Base-by-base conservation (phyloP, 352 stramenopile genomes). In the Phytophthora colocasiae region DNA sequence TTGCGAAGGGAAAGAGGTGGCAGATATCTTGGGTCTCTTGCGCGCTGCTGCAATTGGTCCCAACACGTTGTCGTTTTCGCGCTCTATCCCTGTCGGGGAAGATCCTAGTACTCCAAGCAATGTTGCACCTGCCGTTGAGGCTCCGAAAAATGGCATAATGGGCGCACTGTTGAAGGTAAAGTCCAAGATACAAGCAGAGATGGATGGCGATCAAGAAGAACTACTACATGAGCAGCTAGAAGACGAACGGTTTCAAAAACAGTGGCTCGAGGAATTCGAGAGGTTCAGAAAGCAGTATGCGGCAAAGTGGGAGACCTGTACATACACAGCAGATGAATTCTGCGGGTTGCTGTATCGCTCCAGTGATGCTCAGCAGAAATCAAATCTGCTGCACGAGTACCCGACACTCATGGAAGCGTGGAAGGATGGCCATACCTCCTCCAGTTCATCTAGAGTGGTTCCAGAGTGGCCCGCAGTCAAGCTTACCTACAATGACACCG, bases 261-360 rank as follows among this genome's bases (percentile, higher is more conserved):
- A 78, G 59, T 89, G 81, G 83, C 78, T 92, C 31, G 66, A 59
- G 6, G 81, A 88, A 55, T 92, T 92, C 45, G 71, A 84, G 3
- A 44, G 55, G 5, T 54, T 90, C 26, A 83, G 83, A 46, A 48
- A 34, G 36, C 69, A 83, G 57, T 76, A 89, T 49, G 52, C 74
- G 38, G 50, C 48, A 26, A 84, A 83, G 68, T 90, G 83, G 83
- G 71, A 88, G 52, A 89, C 81, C 11, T 92, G 83, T 56, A 89
- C 76, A 17, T 85, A 90, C 71, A 76, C 69, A 4, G 81, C 83
- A 7, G 75, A 90, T 52, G 81, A 89, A 26, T 92, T 91, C 55
- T 92, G 83, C 38, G 83, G 81, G 0, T 54, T 87, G 41, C 47
- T 92, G 29, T 89, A 84, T 53, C 75, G 81, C 45, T 83, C 72